These are phyloP conservation scores for Sambucus nigra DNA, from an alignment of 129 eudicot species.

Conservation along the genomic window DNA sequence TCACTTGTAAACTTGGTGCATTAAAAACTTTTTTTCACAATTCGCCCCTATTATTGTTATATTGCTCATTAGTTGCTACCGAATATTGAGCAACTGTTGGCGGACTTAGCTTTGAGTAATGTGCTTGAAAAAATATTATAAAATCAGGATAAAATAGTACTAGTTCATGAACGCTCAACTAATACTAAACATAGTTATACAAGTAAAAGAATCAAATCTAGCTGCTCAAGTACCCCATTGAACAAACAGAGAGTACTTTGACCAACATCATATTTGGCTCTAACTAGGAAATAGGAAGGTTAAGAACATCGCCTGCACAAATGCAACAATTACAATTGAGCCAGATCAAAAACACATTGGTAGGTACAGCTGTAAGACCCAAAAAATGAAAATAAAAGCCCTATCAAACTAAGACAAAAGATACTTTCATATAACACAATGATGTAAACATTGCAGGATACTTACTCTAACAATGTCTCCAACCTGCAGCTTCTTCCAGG, in stretches of 20 bases:
- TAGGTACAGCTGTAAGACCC: not conserved
- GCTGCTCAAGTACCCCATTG: not conserved
- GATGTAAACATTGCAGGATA: conserved; percentile 1
- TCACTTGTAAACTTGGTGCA: no score
- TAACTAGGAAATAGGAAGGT: not conserved
- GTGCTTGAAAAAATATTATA: no score
- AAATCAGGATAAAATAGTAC: no score
- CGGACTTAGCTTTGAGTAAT: no score
- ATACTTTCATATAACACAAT: no score
- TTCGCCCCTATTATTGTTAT: no score
- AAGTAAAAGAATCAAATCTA: not conserved
- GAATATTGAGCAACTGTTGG: no score
- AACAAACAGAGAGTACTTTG: not conserved
- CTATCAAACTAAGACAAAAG: not conserved
- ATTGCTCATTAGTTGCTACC: no score
- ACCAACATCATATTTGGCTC: not conserved
- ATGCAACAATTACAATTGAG: not conserved
- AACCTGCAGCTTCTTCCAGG: conserved; percentile 94
- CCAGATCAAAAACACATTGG: not conserved
- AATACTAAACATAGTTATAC: no score
- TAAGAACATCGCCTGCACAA: not conserved
- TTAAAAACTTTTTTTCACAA: no score
- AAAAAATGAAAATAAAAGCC: not conserved
- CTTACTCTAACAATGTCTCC: conserved; percentile 87
- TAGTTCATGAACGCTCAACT: no score